Percentiles rank a stretch among this genome's conserved stretches.
Evolutionary conservation across 495 filamentous ascomycete genomes (phyloP).

Genomic region (Aspergillus taichungensis): DNA sequence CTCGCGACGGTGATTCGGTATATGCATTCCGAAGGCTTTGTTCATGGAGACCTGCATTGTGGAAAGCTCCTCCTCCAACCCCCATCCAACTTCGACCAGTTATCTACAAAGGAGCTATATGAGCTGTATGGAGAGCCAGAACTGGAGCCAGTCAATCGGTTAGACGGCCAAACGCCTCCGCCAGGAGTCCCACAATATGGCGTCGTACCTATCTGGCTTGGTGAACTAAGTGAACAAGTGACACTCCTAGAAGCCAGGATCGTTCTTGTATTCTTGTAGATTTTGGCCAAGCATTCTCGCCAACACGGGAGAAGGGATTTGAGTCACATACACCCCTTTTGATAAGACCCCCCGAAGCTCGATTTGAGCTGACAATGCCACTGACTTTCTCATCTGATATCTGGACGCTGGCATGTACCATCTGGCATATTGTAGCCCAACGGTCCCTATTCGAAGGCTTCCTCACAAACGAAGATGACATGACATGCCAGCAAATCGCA

Average conservation of each 20-base stretch:
- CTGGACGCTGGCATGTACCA: slow-evolving; percentile 29
- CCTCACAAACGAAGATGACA: slow-evolving; percentile 20
- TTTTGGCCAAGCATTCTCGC: slow-evolving; percentile 32
- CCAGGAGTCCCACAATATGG: slow-evolving; percentile 14
- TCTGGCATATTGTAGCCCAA: slow-evolving; percentile 23
- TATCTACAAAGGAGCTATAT: slow-evolving; percentile 20
- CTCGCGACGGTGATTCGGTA: slow-evolving; percentile 24
- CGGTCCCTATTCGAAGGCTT: slow-evolving; percentile 13
- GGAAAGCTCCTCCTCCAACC: slow-evolving; percentile 24
- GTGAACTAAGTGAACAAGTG: slow-evolving; percentile 20
- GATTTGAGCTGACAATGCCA: slow-evolving; percentile 21
- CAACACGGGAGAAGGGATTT: slow-evolving; percentile 15
- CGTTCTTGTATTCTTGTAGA: slow-evolving; percentile 30
- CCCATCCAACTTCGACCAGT: slow-evolving; percentile 8
- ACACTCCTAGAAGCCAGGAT: slow-evolving; percentile 22
- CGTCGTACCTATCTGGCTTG: slow-evolving; percentile 21
- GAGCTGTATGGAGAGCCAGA: slow-evolving; percentile 19
- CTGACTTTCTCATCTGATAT: slow-evolving; percentile 28
- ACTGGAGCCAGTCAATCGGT: slow-evolving; percentile 15
- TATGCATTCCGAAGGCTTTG: slow-evolving; percentile 23
- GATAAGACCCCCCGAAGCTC: slow-evolving; percentile 23
- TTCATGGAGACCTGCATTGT: slow-evolving; percentile 27
- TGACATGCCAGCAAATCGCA: slow-evolving; percentile 27
- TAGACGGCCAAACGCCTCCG: slow-evolving; percentile 17
- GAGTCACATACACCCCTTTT: slow-evolving; percentile 24